A percentile compares a stretch with the other conserved stretches of the same genome.
Evolutionary conservation across 2,329 filamentous ascomycete species (phyloP).

Genomic region (Thermothelomyces thermophilus): DNA sequence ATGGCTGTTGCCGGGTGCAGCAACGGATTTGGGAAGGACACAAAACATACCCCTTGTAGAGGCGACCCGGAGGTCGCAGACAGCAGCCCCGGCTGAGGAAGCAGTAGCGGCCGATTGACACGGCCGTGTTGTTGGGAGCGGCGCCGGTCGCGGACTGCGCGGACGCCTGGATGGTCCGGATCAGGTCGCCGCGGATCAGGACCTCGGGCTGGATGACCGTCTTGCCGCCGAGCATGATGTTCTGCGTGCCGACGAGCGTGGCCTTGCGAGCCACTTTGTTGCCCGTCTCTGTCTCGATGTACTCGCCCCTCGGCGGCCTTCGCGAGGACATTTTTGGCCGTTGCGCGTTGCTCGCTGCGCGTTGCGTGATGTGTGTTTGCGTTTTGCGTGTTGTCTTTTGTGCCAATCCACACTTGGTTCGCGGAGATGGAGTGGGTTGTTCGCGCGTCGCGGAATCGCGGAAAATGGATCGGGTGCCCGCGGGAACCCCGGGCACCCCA

Average conservation of each 20-base stretch:
- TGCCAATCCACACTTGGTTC: too few species aligned
- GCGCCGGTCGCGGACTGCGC: slow-evolving; percentile 32
- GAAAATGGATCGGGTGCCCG: too few species aligned
- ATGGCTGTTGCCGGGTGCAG: background rate
- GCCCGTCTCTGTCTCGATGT: slow-evolving; percentile 96
- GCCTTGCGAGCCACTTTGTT: slow-evolving; percentile 96
- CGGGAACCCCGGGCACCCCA: too few species aligned
- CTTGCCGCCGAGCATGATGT: slow-evolving; percentile 95
- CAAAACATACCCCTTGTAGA: slow-evolving; percentile 62
- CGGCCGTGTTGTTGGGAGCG: slow-evolving; percentile 55
- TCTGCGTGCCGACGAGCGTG: slow-evolving; percentile 87
- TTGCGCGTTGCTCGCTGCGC: too few species aligned
- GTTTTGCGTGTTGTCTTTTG: too few species aligned
- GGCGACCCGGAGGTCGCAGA: slow-evolving; percentile 73
- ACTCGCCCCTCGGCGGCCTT: slow-evolving; percentile 78
- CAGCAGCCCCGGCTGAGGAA: slow-evolving; percentile 75
- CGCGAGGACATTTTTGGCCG: slow-evolving; percentile 63
- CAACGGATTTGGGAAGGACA: background rate
- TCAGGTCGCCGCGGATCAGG: slow-evolving; percentile 85
- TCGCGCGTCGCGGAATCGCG: background rate
- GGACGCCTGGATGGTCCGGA: slow-evolving; percentile 47
- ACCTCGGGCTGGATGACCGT: slow-evolving; percentile 94
- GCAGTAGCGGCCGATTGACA: slow-evolving; percentile 86
- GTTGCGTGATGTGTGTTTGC: background rate
- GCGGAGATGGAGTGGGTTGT: too few species aligned